Percentiles rank a stretch among this genome's conserved stretches.
Evolutionary conservation across 805 yeast genomes (phyloP).

Genomic region (Yueomyces sinensis): DNA sequence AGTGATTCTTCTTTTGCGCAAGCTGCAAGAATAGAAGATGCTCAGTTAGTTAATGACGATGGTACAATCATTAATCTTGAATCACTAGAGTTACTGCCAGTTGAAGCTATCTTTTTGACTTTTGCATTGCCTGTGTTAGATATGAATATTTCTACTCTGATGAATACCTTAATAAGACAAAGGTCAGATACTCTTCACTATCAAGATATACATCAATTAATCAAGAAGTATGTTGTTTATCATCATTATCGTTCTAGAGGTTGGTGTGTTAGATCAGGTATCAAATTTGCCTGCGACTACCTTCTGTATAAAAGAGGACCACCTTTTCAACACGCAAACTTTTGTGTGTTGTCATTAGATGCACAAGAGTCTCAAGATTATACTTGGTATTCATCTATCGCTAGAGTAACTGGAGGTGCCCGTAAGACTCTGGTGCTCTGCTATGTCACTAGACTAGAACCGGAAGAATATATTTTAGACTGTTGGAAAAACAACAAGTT

Average conservation of each 20-base stretch:
- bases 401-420: conserved; percentile 80
- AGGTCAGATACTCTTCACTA: conserved; percentile 1
- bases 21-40: conserved; percentile 26
- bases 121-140: conserved; percentile 40
- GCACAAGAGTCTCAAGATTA: conserved; percentile 25
- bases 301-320: conserved; percentile 84
- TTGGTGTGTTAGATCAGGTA: conserved; percentile 89
- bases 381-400: conserved; percentile 54
- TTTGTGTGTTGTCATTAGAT: conserved; percentile 37
- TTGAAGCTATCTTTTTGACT: conserved; percentile 59
- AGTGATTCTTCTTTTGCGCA: neutral
- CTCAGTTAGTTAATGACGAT: conserved; percentile 17
- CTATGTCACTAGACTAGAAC: conserved; percentile 45
- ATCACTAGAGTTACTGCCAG: conserved; percentile 54
- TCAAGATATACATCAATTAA: conserved; percentile 26
- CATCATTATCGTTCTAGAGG: conserved; percentile 82
- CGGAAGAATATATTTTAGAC: conserved; percentile 19
- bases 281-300: conserved; percentile 84
- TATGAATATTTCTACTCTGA: conserved; percentile 13
- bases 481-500: conserved; percentile 10
- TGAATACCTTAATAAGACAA: conserved; percentile 7
- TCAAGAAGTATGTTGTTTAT: conserved; percentile 56
- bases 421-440: conserved; percentile 61
- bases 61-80: conserved; percentile 19
- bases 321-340: conserved; percentile 90